These are phyloP conservation scores for Rasamsonia emersonii DNA, from an alignment of 2,329 filamentous ascomycete genomes.

Conservation along the genomic window DNA sequence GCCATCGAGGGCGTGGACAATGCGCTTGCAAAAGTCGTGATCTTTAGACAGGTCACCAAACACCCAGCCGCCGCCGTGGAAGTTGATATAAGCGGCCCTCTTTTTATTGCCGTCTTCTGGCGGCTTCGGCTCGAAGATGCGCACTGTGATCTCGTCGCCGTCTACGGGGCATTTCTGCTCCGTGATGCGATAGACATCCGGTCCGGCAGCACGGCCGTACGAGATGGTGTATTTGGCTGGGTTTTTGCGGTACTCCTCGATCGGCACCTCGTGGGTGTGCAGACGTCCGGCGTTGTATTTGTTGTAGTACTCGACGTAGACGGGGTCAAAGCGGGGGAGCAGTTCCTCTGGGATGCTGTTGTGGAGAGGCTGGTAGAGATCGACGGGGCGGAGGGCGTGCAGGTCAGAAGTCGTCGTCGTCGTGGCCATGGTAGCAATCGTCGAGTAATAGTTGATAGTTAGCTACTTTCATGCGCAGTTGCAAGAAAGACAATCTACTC, in stretches of 20 bases:
- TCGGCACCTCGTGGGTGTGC: conserved; percentile 35
- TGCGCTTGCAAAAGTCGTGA: conserved; percentile 33
- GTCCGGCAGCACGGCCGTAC: conserved; percentile 31
- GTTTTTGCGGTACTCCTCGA: conserved; percentile 30
- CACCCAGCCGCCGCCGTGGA: conserved; percentile 36
- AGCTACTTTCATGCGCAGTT: no score
- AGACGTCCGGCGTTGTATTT: conserved; percentile 34
- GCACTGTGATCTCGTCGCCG: conserved; percentile 31
- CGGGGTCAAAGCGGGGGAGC: conserved; percentile 30
- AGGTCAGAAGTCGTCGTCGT: no score
- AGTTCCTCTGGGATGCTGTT: conserved; percentile 34
- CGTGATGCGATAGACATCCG: conserved; percentile 30
- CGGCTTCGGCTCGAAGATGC: conserved; percentile 31
- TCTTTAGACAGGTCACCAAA: conserved; percentile 32
- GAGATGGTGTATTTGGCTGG: conserved; percentile 29
- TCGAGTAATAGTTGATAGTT: no score
- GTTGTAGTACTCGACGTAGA: conserved; percentile 35
- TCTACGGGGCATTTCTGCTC: conserved; percentile 33
- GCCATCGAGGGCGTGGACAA: conserved; percentile 30
- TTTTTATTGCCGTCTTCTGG: conserved; percentile 18
- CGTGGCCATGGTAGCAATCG: no score
- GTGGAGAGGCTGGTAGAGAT: conserved; percentile 34
- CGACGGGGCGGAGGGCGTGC: no score
- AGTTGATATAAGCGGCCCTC: conserved; percentile 35
- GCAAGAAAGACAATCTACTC: no score